These are phyloP conservation scores for Closterium sp. DNA, from an alignment of 139 green algal genomes.

Conservation along the genomic window DNA sequence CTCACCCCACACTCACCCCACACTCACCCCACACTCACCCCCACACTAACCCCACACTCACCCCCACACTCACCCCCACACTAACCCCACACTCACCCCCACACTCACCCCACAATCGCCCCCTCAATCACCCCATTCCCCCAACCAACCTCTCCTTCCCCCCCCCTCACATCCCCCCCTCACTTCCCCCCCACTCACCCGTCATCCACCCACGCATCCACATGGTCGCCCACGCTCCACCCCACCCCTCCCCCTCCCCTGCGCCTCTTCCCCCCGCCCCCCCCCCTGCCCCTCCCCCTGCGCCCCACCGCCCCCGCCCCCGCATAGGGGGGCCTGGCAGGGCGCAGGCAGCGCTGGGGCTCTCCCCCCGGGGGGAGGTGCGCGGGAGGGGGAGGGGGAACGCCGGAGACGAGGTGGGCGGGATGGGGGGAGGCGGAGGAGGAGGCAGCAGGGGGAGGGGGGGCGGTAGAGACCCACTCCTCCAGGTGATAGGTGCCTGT, in stretches of 20 bases:
- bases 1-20: too few species aligned
- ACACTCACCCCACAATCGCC: too few species aligned
- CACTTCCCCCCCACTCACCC: background rate
- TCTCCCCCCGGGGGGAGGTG: background rate
- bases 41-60: too few species aligned
- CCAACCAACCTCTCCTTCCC: too few species aligned
- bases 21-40: too few species aligned
- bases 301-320: background rate
- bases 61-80: too few species aligned
- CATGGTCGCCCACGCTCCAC: background rate
- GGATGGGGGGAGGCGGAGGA: background rate
- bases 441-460: background rate
- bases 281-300: background rate
- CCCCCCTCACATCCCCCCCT: too few species aligned
- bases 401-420: background rate
- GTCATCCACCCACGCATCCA: background rate
- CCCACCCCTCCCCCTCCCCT: background rate
- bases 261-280: background rate
- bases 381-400: background rate
- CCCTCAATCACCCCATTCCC: too few species aligned
- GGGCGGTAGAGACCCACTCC: background rate
- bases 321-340: background rate
- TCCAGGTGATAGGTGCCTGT: background rate
- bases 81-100: too few species aligned
- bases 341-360: background rate